These are phyloP conservation scores for Suillus lakei DNA, from an alignment of 768 basidiomycete genomes.

Conservation along the genomic window DNA sequence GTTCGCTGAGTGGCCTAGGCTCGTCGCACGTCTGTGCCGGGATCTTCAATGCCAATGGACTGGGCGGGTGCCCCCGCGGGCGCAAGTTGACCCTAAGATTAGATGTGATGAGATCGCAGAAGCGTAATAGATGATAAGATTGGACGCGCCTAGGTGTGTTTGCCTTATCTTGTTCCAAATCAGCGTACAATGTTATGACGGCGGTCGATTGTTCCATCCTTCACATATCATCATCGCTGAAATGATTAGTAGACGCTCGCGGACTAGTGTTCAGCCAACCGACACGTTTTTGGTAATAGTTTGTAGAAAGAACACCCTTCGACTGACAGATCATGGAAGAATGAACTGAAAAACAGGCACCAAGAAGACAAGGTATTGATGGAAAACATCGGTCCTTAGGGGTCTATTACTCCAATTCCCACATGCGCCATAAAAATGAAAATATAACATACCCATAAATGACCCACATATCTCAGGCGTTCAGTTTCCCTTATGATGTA, in stretches of 20 bases:
- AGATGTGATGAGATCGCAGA: neutral
- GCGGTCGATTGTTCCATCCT: neutral
- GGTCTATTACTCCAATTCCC: neutral
- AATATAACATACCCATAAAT: neutral
- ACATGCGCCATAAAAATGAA: neutral
- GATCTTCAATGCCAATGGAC: no score
- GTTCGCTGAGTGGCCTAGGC: neutral
- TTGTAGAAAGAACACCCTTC: neutral
- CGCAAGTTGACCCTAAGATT: neutral
- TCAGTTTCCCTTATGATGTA: neutral
- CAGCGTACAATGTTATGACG: neutral
- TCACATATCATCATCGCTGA: neutral
- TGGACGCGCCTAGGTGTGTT: neutral
- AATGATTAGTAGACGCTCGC: conserved; percentile 4
- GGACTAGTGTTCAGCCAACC: conserved; percentile 6
- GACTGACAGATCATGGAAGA: conserved; percentile 1
- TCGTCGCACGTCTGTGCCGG: neutral
- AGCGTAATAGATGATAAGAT: neutral
- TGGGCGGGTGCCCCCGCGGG: neutral
- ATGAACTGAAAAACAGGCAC: neutral
- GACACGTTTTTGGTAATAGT: neutral
- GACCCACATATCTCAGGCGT: neutral
- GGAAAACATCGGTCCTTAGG: conserved; percentile 1
- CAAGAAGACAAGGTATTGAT: neutral
- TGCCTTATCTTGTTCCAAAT: conserved; percentile 3